Conservation (phyloP, 2,329 filamentous ascomycete species). For the Paraconiothyrium sp. region DNA sequence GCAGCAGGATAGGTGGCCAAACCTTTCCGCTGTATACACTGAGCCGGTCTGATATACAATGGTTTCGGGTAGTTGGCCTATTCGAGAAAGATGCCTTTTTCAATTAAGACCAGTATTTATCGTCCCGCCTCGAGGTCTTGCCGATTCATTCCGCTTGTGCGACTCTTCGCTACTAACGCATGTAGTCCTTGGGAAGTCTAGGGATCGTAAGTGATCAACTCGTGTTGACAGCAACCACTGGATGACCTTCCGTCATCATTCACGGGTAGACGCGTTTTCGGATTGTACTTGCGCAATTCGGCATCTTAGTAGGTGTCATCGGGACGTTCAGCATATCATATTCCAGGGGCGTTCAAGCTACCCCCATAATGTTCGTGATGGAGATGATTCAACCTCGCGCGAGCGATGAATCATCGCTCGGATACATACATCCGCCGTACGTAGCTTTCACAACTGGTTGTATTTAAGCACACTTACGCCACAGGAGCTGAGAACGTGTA, state of each 20-base stretch:
- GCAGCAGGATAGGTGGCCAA: background rate
- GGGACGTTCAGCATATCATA: background rate
- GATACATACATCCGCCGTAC: background rate
- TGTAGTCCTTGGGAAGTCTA: too few species aligned
- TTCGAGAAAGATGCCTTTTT: conserved; percentile 9
- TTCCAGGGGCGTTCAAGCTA: background rate
- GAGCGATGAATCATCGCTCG: conserved; percentile 6
- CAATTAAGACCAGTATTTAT: background rate
- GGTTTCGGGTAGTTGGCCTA: background rate
- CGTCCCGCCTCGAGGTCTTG: background rate
- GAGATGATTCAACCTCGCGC: background rate
- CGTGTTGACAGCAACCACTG: too few species aligned
- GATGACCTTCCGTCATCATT: background rate
- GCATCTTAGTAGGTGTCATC: background rate
- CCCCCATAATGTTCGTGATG: background rate
- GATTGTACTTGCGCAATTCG: background rate
- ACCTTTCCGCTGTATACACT: conserved; percentile 2
- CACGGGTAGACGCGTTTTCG: background rate
- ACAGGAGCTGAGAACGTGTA: background rate
- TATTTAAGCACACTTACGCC: background rate
- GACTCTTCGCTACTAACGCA: too few species aligned
- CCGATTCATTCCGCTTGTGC: background rate
- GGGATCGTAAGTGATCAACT: too few species aligned
- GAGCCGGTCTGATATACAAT: conserved; percentile 5
- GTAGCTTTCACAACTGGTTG: conserved; percentile 1